Base-by-base conservation (phyloP, 768 basidiomycete species). In the Galerina sulciceps region DNA sequence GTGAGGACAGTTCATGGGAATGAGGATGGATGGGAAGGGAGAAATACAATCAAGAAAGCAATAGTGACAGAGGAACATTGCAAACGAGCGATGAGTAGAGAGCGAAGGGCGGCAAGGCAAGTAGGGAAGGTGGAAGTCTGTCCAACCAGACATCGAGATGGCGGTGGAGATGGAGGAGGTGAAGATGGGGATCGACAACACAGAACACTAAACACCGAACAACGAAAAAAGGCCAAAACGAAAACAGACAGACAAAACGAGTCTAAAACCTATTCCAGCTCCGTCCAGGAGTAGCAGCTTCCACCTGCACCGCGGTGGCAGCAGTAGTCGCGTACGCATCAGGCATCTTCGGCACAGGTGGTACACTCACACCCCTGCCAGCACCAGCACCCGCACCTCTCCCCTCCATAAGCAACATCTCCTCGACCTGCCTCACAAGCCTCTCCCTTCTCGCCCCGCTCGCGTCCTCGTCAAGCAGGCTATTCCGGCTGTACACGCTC, bases 361-460 rank as follows among this genome's bases (percentile, higher is more conserved):
- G 81, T 14, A 79, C 26, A n/a, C n/a, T 64, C 41, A 55, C 55
- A 10, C 53, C 58, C 18, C 51, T 37, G 53, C 60, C 45, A 54
- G 45, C 17, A 10, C n/a, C 60, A 43, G 11, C 52, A 48, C 58
- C 56, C 20, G 17, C 57, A 13, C 56, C 61, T 41, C 23, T 63
- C 52, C 43, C 59, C 47, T 60, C 68, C 65, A 54, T 69, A 38
- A 75, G 77, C 65, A 81, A 78, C 81, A 86, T 81, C 52, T 73
- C 79, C 66, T 81, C 82, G 14, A 88, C 82, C 34, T 80, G 71
- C 58, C 73, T 65, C 49, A 87, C 73, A 60, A 88, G 82, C 64
- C 80, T 67, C 36, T 79, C 77, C 56, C 85, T 71, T 50, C 79
- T 75, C 63, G 75, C 70, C 22, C 61, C 65, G 63, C 85, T 86